These are phyloP conservation scores for Starmerella bombi DNA, from an alignment of 805 yeast genomes.

Conservation along the genomic window DNA sequence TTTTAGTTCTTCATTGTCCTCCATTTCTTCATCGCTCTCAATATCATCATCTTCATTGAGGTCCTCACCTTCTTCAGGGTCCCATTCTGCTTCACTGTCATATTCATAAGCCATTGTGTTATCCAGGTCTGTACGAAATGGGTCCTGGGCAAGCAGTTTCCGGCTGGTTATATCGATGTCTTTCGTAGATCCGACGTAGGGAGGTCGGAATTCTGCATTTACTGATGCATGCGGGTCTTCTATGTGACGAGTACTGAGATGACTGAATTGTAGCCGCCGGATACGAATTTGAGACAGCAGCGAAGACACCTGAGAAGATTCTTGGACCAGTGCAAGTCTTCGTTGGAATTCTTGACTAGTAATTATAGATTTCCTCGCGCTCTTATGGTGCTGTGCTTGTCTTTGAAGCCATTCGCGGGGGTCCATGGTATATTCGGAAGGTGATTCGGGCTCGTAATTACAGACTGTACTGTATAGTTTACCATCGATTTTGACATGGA, in stretches of 20 bases:
- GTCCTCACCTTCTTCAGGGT: slow-evolving; percentile 38
- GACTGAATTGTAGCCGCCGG: slow-evolving; percentile 27
- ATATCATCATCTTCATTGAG: slow-evolving; percentile 46
- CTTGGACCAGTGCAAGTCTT: slow-evolving; percentile 19
- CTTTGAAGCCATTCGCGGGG: slow-evolving; percentile 12
- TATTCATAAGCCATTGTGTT: slow-evolving; percentile 33
- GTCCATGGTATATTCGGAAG: slow-evolving; percentile 6
- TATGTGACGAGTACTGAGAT: slow-evolving; percentile 9
- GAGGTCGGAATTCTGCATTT: slow-evolving; percentile 41
- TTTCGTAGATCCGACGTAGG: slow-evolving; percentile 40
- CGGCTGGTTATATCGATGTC: slow-evolving; percentile 23
- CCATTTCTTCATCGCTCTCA: slow-evolving; percentile 42
- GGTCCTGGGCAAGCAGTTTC: slow-evolving; percentile 17
- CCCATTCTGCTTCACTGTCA: slow-evolving; percentile 46
- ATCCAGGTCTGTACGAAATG: slow-evolving; percentile 14
- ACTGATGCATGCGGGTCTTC: slow-evolving; percentile 9
- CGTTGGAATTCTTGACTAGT: slow-evolving; percentile 11
- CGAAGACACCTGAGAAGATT: slow-evolving; percentile 11
- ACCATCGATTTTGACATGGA: slow-evolving; percentile 23
- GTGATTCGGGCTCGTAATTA: slow-evolving; percentile 1
- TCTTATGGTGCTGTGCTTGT: background rate
- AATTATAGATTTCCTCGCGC: slow-evolving; percentile 8
- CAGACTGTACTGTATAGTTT: slow-evolving; percentile 15
- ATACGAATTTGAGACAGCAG: slow-evolving; percentile 18
- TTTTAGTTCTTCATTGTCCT: slow-evolving; percentile 34